Conservation (phyloP, 306 rosid species). For the Rubus idaeus region DNA sequence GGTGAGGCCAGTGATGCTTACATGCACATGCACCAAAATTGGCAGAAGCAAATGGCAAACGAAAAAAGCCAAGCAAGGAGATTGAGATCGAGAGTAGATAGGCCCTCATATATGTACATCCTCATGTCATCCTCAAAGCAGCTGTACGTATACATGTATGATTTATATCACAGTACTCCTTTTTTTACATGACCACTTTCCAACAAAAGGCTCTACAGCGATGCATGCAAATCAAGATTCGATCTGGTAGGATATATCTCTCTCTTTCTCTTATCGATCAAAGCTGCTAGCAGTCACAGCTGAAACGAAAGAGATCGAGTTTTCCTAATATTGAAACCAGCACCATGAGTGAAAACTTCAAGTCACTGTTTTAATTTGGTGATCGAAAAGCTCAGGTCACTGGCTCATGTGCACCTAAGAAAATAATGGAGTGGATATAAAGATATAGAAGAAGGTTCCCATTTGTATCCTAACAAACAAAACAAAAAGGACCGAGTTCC, state of each 20-base stretch:
- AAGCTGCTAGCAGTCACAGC: no score
- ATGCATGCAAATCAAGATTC: background rate
- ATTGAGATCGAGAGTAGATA: background rate
- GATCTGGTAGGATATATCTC: background rate
- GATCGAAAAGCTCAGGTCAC: no score
- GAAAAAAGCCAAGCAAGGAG: slow-evolving; percentile 15
- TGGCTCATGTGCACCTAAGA: no score
- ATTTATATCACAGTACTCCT: background rate
- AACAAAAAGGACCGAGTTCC: no score
- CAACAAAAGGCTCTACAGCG: background rate
- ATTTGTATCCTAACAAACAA: no score
- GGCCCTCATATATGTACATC: background rate
- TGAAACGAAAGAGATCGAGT: no score
- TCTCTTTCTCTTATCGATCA: background rate
- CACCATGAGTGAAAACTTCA: no score
- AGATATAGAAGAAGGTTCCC: no score
- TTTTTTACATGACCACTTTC: background rate
- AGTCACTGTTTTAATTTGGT: no score
- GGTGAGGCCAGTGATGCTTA: slow-evolving; percentile 8
- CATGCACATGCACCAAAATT: background rate
- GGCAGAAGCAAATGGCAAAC: background rate
- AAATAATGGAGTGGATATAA: no score
- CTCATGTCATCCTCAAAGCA: slow-evolving; percentile 19
- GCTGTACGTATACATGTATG: background rate
- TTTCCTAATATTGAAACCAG: no score